Percentiles rank a stretch among this genome's conserved stretches.
phyloP scores from a whole-genome alignment of 2,329 filamentous ascomycete species.

The Aspergillus eucalypticola region DNA sequence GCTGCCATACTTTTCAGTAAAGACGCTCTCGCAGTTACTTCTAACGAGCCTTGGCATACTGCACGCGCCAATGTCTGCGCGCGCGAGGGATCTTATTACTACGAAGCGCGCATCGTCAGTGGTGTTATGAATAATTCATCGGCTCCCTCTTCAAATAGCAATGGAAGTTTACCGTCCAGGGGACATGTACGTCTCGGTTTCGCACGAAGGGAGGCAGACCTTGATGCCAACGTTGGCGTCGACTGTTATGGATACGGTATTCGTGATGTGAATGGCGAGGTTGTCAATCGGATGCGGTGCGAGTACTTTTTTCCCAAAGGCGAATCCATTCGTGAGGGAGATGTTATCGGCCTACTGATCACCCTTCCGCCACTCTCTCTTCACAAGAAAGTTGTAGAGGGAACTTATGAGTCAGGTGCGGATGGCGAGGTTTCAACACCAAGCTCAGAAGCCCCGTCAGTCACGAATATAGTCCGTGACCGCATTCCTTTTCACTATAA shows the following conservation, averaged over 20 bases:
- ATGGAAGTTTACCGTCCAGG: conserved; percentile 28
- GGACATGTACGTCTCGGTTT: conserved; percentile 53
- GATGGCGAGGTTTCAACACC: conserved; percentile 51
- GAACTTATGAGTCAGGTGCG: conserved; percentile 82
- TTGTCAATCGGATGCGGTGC: conserved; percentile 90
- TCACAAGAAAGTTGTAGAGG: conserved; percentile 84
- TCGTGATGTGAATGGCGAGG: conserved; percentile 85
- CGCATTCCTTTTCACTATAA: conserved; percentile 94
- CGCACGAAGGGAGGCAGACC: conserved; percentile 48
- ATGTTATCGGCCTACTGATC: conserved; percentile 92
- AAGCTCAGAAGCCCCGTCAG: conserved; percentile 52
- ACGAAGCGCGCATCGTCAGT: conserved; percentile 85
- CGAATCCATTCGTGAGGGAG: conserved; percentile 80
- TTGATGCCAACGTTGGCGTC: conserved; percentile 67
- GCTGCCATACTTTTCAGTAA: conserved; percentile 80
- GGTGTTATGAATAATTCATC: conserved; percentile 52
- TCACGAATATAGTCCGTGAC: conserved; percentile 85
- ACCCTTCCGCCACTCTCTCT: conserved; percentile 80
- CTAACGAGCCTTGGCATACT: conserved; percentile 90
- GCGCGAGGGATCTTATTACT: conserved; percentile 87
- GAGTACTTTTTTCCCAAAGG: conserved; percentile 81
- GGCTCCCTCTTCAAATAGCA: conserved; percentile 22
- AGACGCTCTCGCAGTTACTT: conserved; percentile 74
- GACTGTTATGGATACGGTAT: conserved; percentile 96
- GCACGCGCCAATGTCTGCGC: conserved; percentile 87